Base-by-base conservation (phyloP, 805 yeast species). In the Wickerhamia fluorescens region DNA sequence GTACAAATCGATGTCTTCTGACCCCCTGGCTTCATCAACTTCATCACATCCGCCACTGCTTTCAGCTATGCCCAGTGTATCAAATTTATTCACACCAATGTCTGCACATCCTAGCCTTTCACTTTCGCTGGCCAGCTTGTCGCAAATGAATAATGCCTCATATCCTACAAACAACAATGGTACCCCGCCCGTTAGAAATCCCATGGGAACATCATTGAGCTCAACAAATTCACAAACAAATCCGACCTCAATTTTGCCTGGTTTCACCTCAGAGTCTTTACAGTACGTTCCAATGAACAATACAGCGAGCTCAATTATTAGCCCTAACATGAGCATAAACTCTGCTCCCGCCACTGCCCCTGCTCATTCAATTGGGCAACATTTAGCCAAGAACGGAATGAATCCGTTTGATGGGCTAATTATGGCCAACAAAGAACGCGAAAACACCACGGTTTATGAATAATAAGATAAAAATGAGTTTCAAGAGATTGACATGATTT, bases 331-430 rank as follows among this genome's bases (percentile, higher is more conserved):
- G 13, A 19, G 26, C 14, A n/a, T n/a, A n/a, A n/a, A n/a, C n/a
- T n/a, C n/a, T n/a, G 40, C 41, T 14, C 33, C 42, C 7, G 31
- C 35, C 12, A 41, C 46, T 5, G 57, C 59, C 7, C 59, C 62
- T 3, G 45, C 53, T 3, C 58, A 48, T 21, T 46, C 59, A 4
- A 36, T 42, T 2, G 62, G 61, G 6, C 64, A 55, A 33, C 49
- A 42, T 33, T 56, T 36, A 34, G 61, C 58, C 10, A 56, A 44
- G 32, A 51, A 53, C 29, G 64, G 62, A 3, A 42, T 54, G 39
- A 58, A 58, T 37, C 64, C 64, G 6, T 58, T 56, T 35, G 64
- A 58, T 34, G 61, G 61, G n/a, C 40, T 56, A 14, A 56, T 58
- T 13, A 38, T 56, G 42, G 57, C 58, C 6, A 45, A 30, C 12